Evolutionary conservation across 305 asterid genomes (phyloP), one percentile per base, ranked within the genome.

Genomic region (Ilex paraguariensis): DNA sequence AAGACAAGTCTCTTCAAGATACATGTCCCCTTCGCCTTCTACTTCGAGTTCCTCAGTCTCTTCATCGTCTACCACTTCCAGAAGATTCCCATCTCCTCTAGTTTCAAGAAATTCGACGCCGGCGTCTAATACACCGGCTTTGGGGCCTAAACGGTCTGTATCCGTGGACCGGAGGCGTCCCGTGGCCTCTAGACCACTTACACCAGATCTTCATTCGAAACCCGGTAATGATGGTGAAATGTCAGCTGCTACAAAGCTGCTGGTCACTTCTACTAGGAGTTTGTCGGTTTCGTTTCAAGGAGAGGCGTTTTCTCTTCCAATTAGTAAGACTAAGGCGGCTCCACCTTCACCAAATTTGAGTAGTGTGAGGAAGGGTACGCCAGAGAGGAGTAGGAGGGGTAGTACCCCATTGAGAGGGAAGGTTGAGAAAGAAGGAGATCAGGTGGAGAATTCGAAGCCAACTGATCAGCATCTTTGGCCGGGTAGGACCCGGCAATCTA

Each of bases 231-330:
- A 55, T 14, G 56, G 70, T 39, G 95, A 86, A 63, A 73, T 79
- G 71, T 86, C 97, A 17, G 86, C 85, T 21, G 99, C 99, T 61
- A 69, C 95, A 0, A 86, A 82, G 81, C 79, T 83, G 45, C 85
- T 92, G 33, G 83, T 89, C 33, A 87, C 93, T 49, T 91, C 97
- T 46, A 85, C 95, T 54, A 69, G 97, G 73, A 85, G 98, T 71
- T 76, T 87, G 42, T 87, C 98, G 0, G 98, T 92, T 73, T 92
- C 98, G 10, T 92, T 89, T 67, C 98, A 87, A 70, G 98, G 98
- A 56, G 98, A 85, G 72, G 77, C 95, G n/a, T 92, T 83, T 81
- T 82, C 97, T 0, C 73, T 90, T 58, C 98, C 97, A 17, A 73
- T 89, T 66, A 87, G 96, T 62, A 88, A 87, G 85, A 83, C 95